Percentiles rank a stretch among this genome's conserved stretches.
Conservation (phyloP, 306 rosid species). For the Dalbergia cultrata region DNA sequence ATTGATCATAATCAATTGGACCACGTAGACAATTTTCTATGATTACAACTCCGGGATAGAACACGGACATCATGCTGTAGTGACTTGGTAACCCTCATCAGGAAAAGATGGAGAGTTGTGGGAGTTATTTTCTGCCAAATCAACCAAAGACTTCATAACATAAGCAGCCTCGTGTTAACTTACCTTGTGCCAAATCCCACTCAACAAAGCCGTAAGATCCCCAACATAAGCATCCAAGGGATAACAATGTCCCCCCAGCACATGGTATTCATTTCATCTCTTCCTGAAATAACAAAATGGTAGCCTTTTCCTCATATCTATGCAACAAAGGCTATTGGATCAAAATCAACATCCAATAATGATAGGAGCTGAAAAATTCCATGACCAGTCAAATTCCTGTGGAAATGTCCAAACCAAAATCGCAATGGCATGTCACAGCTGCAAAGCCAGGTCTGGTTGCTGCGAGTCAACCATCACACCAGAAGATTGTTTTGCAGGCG, state of each 20-base stretch:
- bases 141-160: constrained; percentile 34
- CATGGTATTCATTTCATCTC: constrained; percentile 44
- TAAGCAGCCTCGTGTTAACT: constrained; percentile 47
- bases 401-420: constrained; percentile 50
- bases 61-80: constrained; percentile 34
- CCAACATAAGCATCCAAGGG: constrained; percentile 41
- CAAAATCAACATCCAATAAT: constrained; percentile 46
- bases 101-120: constrained; percentile 37
- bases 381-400: constrained; percentile 39
- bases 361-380: constrained; percentile 44
- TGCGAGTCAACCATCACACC: constrained; percentile 88
- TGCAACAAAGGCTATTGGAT: constrained; percentile 32
- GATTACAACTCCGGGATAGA: constrained; percentile 42
- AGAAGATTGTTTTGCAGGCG: constrained; percentile 91
- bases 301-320: constrained; percentile 43
- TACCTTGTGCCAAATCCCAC: constrained; percentile 40
- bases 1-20: constrained; percentile 46
- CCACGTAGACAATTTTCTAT: constrained; percentile 34
- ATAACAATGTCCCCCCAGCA: constrained; percentile 43
- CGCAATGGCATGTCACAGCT: constrained; percentile 73
- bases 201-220: constrained; percentile 42
- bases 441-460: constrained; percentile 99
- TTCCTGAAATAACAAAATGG: constrained; percentile 42
- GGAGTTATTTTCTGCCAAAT: constrained; percentile 41
- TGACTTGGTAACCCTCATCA: constrained; percentile 44